These are phyloP conservation scores for Monosporascus sp. DNA, from an alignment of 2,329 filamentous ascomycete species.

Conservation along the genomic window DNA sequence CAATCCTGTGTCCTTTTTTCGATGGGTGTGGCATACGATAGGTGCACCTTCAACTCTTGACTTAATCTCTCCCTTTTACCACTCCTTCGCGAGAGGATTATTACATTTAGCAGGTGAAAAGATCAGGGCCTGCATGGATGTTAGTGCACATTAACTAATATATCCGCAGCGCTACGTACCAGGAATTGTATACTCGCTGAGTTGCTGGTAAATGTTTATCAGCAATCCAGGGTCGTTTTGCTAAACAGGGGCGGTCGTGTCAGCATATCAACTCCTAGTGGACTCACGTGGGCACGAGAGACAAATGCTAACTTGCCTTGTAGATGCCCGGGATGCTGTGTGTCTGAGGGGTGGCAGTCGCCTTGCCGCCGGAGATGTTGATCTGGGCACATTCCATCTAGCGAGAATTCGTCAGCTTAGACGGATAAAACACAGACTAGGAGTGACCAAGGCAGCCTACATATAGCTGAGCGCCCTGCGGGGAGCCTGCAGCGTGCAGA, in stretches of 20 bases:
- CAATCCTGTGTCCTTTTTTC: too few species aligned
- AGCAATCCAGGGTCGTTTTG: slow-evolving; percentile 31
- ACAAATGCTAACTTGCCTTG: slow-evolving; percentile 14
- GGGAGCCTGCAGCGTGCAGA: slow-evolving; percentile 41
- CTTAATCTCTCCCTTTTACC: too few species aligned
- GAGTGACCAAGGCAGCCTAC: slow-evolving; percentile 11
- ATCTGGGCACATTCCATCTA: slow-evolving; percentile 40
- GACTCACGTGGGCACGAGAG: too few species aligned
- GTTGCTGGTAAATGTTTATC: slow-evolving; percentile 33
- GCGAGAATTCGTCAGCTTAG: not conserved
- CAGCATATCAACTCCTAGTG: too few species aligned
- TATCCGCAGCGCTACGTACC: slow-evolving; percentile 11
- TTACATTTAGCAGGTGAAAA: not conserved
- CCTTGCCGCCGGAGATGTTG: slow-evolving; percentile 23
- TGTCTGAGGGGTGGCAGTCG: slow-evolving; percentile 24
- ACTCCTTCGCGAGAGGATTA: too few species aligned
- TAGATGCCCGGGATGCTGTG: slow-evolving; percentile 35
- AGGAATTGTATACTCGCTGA: slow-evolving; percentile 25
- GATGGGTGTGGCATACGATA: too few species aligned
- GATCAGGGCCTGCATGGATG: too few species aligned
- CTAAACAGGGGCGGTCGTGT: not conserved
- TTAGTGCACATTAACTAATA: too few species aligned
- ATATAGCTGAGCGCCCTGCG: slow-evolving; percentile 42
- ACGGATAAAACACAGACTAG: not conserved
- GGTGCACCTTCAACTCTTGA: too few species aligned